Base-by-base conservation (phyloP, 805 yeast species). In the Jamesozyma lodderae region DNA sequence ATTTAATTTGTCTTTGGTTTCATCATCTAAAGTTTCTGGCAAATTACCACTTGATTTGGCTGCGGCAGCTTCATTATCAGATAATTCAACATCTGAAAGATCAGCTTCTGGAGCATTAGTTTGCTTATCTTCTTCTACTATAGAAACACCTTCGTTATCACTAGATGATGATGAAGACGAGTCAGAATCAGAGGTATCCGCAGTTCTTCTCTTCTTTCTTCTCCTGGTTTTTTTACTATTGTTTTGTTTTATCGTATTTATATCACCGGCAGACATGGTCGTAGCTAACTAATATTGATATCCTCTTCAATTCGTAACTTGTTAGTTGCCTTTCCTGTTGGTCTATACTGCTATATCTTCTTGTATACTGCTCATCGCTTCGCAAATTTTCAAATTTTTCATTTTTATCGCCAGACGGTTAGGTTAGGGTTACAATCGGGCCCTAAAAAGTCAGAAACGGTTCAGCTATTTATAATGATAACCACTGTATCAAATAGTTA, bases 201-300 rank as follows among this genome's bases (percentile, higher is more conserved):
- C 85, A 0, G 90, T 81, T 77, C 88, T 80, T 74, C 87, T 77
- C 75, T 79, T 81, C 72, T 80, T 80, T 53, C 79, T 68, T 45
- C 83, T 72, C 50, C 83, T 68, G 45, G 73, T 67, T 35, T 56
- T 63, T 22, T 49, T 48, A 16, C 44, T 45, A 23, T 38, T 43
- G n/a, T 36, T 48, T n/a, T 41, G 48, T 19, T 41, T 46, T 3
- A 41, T 40, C 16, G 41, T 40, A 29, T 37, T 40, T 18, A 44
- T 41, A 37, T 54, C 55, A 40, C 44, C 48, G 31, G 43, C 44
- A 24, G 56, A 46, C 62, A 57, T 56, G n/a, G n/a, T n/a, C n/a
- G n/a, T n/a, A n/a, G n/a, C n/a, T n/a, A n/a, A n/a, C n/a, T n/a
- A n/a, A n/a, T 14, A 6, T 34, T n/a, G n/a, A n/a, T n/a, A n/a